Evolutionary conservation across 2,329 filamentous ascomycete species (phyloP).

Genomic region (Botryotinia globosa): DNA sequence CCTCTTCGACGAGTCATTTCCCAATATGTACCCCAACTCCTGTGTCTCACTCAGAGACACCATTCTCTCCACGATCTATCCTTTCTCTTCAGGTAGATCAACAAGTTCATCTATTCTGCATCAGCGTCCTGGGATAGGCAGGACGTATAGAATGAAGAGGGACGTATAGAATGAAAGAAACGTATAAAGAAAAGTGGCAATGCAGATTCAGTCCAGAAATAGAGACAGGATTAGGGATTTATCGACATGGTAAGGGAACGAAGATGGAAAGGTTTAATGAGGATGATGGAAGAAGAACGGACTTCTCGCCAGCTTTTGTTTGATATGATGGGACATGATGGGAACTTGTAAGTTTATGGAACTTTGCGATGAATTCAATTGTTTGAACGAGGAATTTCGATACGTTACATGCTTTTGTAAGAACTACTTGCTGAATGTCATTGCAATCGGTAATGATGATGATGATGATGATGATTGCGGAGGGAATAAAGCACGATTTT

Average conservation of each 20-base stretch:
- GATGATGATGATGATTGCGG: no score
- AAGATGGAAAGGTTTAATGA: not conserved
- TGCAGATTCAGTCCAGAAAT: not conserved
- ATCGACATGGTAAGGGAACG: not conserved
- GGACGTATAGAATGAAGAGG: not conserved
- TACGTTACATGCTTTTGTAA: not conserved
- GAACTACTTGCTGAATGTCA: no score
- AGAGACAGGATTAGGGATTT: not conserved
- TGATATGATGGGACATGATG: not conserved
- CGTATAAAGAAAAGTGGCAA: not conserved
- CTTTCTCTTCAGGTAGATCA: not conserved
- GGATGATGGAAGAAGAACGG: not conserved
- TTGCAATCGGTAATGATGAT: not conserved
- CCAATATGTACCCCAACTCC: not conserved
- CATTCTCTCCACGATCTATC: not conserved
- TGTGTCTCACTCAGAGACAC: not conserved
- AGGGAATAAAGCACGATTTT: not conserved
- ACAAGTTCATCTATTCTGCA: not conserved
- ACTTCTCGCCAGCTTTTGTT: slow-evolving; percentile 4
- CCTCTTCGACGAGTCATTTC: not conserved
- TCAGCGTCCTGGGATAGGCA: not conserved
- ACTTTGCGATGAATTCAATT: not conserved
- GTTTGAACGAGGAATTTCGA: not conserved
- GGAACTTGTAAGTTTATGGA: not conserved
- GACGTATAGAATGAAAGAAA: not conserved